These are phyloP conservation scores for Pinus taeda DNA, from an alignment of 75 land plant species.

Conservation along the genomic window DNA sequence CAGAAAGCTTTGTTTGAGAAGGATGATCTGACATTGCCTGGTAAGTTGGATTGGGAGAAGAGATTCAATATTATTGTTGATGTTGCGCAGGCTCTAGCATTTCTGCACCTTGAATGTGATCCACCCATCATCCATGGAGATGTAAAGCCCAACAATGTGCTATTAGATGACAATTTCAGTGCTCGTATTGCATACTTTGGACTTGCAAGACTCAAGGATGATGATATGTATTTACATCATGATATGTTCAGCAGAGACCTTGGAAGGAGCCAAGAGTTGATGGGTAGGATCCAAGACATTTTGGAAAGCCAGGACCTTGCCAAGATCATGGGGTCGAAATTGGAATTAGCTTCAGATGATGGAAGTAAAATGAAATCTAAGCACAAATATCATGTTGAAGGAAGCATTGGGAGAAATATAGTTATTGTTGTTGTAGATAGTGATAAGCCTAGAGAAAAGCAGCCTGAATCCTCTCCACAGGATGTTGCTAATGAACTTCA, in stretches of 20 bases:
- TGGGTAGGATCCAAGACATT: slow-evolving; percentile 15
- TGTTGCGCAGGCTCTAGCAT: slow-evolving; percentile 53
- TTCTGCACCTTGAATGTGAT: slow-evolving; percentile 66
- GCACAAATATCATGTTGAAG: background rate
- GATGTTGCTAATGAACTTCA: background rate
- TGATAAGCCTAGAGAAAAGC: background rate
- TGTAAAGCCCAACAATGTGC: too few relatives aligned
- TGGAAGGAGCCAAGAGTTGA: slow-evolving; percentile 8
- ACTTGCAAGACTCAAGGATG: slow-evolving; percentile 60
- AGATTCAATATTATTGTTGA: slow-evolving; percentile 57
- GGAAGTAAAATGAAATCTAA: background rate
- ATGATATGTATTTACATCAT: slow-evolving; percentile 26
- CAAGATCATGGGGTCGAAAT: too few relatives aligned
- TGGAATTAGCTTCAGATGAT: too few relatives aligned
- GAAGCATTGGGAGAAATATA: background rate
- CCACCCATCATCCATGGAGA: slow-evolving; percentile 87
- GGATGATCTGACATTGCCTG: too few relatives aligned
- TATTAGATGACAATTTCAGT: too few relatives aligned
- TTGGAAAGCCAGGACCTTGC: background rate
- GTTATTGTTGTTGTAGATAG: background rate
- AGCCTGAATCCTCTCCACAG: background rate
- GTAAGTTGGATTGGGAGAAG: slow-evolving; percentile 43
- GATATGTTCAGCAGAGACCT: slow-evolving; percentile 44
- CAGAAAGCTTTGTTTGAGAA: too few relatives aligned
- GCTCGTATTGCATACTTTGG: too few relatives aligned